phyloP scores from a whole-genome alignment of 352 stramenopile species.

The Phytophthora melonis region DNA sequence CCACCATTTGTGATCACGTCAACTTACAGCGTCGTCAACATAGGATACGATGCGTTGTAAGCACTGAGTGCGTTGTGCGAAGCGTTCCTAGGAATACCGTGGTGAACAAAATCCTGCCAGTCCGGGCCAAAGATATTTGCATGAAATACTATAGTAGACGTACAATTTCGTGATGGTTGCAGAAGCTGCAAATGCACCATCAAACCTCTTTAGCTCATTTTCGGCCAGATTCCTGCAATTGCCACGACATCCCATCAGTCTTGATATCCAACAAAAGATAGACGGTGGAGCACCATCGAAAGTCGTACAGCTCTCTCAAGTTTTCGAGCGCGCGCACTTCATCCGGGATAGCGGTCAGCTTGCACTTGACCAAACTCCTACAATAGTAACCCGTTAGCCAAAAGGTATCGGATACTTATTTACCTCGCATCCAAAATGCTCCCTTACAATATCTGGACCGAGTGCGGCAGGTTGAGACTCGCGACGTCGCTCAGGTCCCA shows the following conservation, averaged over 20 bases:
- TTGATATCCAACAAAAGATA: slow-evolving; percentile 12
- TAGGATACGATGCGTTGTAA: slow-evolving; percentile 51
- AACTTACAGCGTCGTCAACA: slow-evolving; percentile 54
- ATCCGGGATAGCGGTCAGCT: slow-evolving; percentile 47
- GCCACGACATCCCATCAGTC: background rate
- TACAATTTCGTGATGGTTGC: slow-evolving; percentile 52
- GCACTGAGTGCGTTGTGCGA: slow-evolving; percentile 53
- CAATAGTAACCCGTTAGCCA: background rate
- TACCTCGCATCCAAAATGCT: background rate
- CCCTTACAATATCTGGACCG: slow-evolving; percentile 52
- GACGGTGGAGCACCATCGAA: background rate
- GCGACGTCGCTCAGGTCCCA: slow-evolving; percentile 57
- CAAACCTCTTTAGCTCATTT: slow-evolving; percentile 52
- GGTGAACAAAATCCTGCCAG: background rate
- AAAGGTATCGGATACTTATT: background rate
- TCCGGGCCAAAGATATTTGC: background rate
- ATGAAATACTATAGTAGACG: slow-evolving; percentile 14
- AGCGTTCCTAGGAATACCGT: slow-evolving; percentile 47
- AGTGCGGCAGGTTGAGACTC: slow-evolving; percentile 58
- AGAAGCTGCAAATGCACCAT: slow-evolving; percentile 41
- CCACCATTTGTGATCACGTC: background rate
- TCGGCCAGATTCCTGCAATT: slow-evolving; percentile 54
- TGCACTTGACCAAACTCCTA: slow-evolving; percentile 62
- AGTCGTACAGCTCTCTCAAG: slow-evolving; percentile 55
- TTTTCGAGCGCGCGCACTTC: slow-evolving; percentile 55